Conservation (phyloP, 2,329 filamentous ascomycete genomes). For the Plectosphaerella plurivora region DNA sequence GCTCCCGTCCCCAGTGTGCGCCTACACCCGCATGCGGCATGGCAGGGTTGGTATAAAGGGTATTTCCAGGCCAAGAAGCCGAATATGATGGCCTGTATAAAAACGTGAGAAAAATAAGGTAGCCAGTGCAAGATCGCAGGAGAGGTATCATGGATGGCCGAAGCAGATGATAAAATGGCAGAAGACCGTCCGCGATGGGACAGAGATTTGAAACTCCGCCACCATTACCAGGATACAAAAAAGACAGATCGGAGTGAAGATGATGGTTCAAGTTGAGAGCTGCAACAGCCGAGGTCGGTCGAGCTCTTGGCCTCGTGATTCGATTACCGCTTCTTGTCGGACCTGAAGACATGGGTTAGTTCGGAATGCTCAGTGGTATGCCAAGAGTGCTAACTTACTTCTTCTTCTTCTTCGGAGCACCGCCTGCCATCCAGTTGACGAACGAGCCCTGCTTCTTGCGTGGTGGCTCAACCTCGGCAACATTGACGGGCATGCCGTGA, state of each 20-base stretch:
- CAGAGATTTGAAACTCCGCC: neutral
- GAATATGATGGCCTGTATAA: neutral
- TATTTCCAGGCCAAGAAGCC: too few species aligned
- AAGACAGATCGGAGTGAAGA: neutral
- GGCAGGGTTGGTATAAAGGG: too few species aligned
- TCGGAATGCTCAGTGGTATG: too few species aligned
- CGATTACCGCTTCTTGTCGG: slow-evolving; percentile 7
- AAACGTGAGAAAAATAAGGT: neutral
- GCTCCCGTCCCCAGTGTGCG: neutral
- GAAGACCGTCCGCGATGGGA: neutral
- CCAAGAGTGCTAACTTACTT: slow-evolving; percentile 19
- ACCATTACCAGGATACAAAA: too few species aligned
- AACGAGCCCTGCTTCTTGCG: slow-evolving; percentile 19
- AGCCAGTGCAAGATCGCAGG: neutral
- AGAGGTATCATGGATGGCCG: neutral
- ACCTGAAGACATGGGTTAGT: too few species aligned
- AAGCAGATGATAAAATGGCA: neutral
- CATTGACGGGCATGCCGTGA: slow-evolving; percentile 1
- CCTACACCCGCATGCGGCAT: neutral
- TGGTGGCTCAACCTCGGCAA: slow-evolving; percentile 19
- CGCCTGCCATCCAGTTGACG: slow-evolving; percentile 26
- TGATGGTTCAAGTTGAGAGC: neutral
- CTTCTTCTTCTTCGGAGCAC: slow-evolving; percentile 20
- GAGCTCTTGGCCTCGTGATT: too few species aligned
- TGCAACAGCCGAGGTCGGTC: neutral